A percentile compares a stretch with the other conserved stretches of the same genome.
Conservation (phyloP, 208 protist species). For the Crithidia brevicula region DNA sequence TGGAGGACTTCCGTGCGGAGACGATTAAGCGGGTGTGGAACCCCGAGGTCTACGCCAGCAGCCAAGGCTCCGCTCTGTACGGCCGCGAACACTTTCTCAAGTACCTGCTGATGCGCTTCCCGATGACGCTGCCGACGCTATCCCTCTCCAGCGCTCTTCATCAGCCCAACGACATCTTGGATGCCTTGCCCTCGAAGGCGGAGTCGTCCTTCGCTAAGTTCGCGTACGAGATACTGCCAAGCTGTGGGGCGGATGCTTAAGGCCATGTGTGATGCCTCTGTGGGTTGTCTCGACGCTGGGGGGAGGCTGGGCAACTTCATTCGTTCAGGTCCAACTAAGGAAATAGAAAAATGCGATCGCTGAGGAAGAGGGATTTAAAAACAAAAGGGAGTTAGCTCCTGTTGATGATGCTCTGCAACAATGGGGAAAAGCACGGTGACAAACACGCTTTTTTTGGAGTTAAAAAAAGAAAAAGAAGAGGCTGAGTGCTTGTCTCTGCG, state of each 20-base stretch:
- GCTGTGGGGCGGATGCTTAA: neutral
- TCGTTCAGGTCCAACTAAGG: too few relatives aligned
- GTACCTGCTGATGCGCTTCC: constrained; percentile 21
- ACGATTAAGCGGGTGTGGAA: constrained; percentile 40
- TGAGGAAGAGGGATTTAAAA: too few relatives aligned
- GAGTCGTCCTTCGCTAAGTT: constrained; percentile 70
- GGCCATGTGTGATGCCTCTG: too few relatives aligned
- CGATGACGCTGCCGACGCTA: neutral
- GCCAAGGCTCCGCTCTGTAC: neutral
- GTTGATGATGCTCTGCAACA: too few relatives aligned
- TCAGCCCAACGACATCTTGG: constrained; percentile 36
- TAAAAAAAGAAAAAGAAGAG: too few relatives aligned
- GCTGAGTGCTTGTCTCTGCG: too few relatives aligned
- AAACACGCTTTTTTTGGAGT: too few relatives aligned
- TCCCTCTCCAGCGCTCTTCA: neutral
- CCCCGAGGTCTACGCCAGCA: neutral
- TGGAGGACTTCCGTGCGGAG: constrained; percentile 45
- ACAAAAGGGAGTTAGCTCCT: too few relatives aligned
- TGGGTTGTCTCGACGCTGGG: too few relatives aligned
- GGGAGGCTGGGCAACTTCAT: too few relatives aligned
- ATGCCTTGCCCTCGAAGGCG: constrained; percentile 67
- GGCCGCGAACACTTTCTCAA: constrained; percentile 25
- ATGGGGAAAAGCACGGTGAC: too few relatives aligned
- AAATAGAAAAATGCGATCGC: too few relatives aligned
- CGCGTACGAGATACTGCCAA: constrained; percentile 42